Conservation (phyloP, 208 protist species). For the Tritrichomonas foetus region DNA sequence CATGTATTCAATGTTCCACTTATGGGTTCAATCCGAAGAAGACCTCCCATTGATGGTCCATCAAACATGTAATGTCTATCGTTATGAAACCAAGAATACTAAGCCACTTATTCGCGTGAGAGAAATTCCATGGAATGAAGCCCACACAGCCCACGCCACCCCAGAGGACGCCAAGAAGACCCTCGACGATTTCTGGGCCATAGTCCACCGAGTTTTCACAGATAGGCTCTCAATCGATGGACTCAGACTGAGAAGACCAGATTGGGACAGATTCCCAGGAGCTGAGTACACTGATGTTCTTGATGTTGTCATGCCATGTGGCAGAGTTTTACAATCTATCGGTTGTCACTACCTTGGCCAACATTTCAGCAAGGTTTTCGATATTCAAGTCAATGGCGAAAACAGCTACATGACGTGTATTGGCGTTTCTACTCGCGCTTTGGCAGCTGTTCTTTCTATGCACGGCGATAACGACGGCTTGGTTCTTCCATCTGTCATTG, state of each 20-base stretch:
- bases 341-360: constrained; percentile 59
- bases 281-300: constrained; percentile 60
- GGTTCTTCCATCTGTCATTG: constrained; percentile 51
- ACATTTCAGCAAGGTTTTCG: constrained; percentile 57
- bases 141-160: constrained; percentile 57
- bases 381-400: constrained; percentile 54
- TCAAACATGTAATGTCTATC: constrained; percentile 54
- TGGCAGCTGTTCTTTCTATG: constrained; percentile 52
- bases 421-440: constrained; percentile 57
- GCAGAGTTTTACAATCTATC: constrained; percentile 55
- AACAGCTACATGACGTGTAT: constrained; percentile 56
- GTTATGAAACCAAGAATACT: constrained; percentile 59
- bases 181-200: constrained; percentile 46
- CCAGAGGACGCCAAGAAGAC: constrained; percentile 47
- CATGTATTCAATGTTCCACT: constrained; percentile 59
- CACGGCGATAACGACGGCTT: constrained; percentile 59
- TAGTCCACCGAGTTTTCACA: constrained; percentile 47
- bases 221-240: constrained; percentile 50
- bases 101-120: constrained; percentile 58
- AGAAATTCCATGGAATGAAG: constrained; percentile 64
- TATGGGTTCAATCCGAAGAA: constrained; percentile 54
- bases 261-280: constrained; percentile 60
- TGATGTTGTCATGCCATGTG: constrained; percentile 59
- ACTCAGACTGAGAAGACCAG: constrained; percentile 46
- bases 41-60: constrained; percentile 62